These are phyloP conservation scores for Pontederia crassipes DNA, from an alignment of 176 grass and related monocot species.

Conservation along the genomic window DNA sequence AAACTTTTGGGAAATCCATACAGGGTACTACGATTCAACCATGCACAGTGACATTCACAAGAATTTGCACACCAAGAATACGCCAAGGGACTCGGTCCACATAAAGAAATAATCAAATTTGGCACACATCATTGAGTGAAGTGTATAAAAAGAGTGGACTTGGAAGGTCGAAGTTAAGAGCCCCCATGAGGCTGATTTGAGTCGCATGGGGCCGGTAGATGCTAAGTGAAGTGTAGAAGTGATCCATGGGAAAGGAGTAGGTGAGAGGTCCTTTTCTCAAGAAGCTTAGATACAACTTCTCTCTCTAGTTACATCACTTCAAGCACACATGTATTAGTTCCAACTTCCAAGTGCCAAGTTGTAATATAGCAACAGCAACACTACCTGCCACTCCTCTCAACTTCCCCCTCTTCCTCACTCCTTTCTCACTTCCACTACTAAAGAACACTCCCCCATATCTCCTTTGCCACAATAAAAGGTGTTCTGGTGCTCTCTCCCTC, in stretches of 20 bases:
- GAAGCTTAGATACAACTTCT: not conserved
- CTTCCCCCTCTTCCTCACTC: no score
- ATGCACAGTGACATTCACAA: no score
- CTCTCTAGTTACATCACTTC: not conserved
- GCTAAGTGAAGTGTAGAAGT: not conserved
- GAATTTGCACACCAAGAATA: no score
- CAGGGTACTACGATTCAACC: no score
- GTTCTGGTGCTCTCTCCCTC: not conserved
- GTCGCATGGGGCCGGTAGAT: not conserved
- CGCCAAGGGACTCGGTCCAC: no score
- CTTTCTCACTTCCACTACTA: not conserved
- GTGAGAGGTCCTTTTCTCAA: not conserved
- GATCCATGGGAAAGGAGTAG: not conserved
- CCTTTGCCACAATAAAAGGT: not conserved
- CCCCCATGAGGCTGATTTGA: not conserved
- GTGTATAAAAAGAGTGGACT: not conserved
- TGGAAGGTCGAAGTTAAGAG: not conserved
- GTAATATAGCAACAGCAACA: constrained; percentile 1
- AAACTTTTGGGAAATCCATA: no score
- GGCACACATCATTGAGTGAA: no score
- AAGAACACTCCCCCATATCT: not conserved
- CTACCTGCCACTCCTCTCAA: not conserved
- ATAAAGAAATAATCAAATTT: no score
- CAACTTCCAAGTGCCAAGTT: constrained; percentile 9
- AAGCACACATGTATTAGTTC: constrained; percentile 2